phyloP scores from a whole-genome alignment of 2,329 filamentous ascomycete species.

The Fusarium tjaetaba region DNA sequence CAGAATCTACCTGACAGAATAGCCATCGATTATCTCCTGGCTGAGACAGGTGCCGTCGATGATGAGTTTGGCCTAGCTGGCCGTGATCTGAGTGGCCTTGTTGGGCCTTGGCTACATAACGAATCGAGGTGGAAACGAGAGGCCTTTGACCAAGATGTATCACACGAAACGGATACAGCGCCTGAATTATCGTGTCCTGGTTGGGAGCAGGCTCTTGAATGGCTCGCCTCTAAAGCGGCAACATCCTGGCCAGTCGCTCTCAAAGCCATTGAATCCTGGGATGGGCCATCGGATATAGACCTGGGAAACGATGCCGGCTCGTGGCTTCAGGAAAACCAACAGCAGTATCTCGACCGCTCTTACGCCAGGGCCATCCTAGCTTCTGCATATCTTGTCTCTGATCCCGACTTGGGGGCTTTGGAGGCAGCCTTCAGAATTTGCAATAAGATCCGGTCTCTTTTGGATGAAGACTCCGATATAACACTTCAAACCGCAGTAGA shows the following conservation, averaged over 20 bases:
- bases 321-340: slow-evolving; percentile 69
- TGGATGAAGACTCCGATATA: slow-evolving; percentile 68
- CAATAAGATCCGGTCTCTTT: slow-evolving; percentile 62
- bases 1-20: slow-evolving; percentile 66
- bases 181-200: slow-evolving; percentile 59
- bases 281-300: slow-evolving; percentile 76
- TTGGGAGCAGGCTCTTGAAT: slow-evolving; percentile 76
- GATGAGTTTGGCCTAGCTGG: slow-evolving; percentile 58
- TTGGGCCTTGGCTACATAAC: slow-evolving; percentile 80
- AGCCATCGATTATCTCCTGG: slow-evolving; percentile 70
- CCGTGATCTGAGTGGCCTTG: slow-evolving; percentile 72
- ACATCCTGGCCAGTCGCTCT: slow-evolving; percentile 71
- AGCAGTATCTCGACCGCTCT: slow-evolving; percentile 67
- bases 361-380: slow-evolving; percentile 77
- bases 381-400: slow-evolving; percentile 72
- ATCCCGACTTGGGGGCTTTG: slow-evolving; percentile 67
- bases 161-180: slow-evolving; percentile 43
- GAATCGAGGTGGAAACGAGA: slow-evolving; percentile 63
- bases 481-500: slow-evolving; percentile 60
- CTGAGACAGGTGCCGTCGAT: slow-evolving; percentile 59
- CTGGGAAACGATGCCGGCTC: slow-evolving; percentile 67
- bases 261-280: slow-evolving; percentile 74
- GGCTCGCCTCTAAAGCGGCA: slow-evolving; percentile 70
- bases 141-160: slow-evolving; percentile 1
- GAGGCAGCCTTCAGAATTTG: slow-evolving; percentile 69